These are phyloP conservation scores for Cladosporium colombiae DNA, from an alignment of 2,329 filamentous ascomycete species.

Conservation along the genomic window DNA sequence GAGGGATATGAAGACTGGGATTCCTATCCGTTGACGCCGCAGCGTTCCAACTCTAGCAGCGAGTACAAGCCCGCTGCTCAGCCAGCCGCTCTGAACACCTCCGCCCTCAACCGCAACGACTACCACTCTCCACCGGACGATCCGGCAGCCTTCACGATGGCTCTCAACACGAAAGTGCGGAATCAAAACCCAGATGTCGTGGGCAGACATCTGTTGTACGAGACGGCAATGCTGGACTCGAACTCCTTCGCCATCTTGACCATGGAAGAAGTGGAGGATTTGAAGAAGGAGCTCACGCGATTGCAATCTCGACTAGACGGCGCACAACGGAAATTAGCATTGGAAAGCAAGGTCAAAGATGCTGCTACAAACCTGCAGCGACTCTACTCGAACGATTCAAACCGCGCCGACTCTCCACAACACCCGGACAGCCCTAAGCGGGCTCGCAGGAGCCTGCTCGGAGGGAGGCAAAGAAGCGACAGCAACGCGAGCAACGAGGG, in stretches of 20 bases:
- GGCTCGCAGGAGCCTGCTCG: slow-evolving; percentile 52
- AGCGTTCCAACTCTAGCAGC: slow-evolving; percentile 18
- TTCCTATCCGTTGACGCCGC: slow-evolving; percentile 18
- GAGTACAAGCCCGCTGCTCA: slow-evolving; percentile 16
- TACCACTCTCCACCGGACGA: slow-evolving; percentile 29
- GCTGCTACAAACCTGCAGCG: slow-evolving; percentile 84
- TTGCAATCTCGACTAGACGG: slow-evolving; percentile 78
- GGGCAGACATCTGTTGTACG: slow-evolving; percentile 86
- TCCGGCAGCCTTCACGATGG: slow-evolving; percentile 31
- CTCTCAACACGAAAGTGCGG: slow-evolving; percentile 31
- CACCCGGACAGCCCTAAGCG: slow-evolving; percentile 50
- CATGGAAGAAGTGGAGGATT: slow-evolving; percentile 83
- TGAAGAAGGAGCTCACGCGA: slow-evolving; percentile 82
- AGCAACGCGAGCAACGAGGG: slow-evolving; percentile 49
- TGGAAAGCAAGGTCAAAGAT: slow-evolving; percentile 93
- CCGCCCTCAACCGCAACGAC: slow-evolving; percentile 27
- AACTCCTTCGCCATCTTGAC: slow-evolving; percentile 81
- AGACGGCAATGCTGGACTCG: slow-evolving; percentile 90
- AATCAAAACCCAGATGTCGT: slow-evolving; percentile 56
- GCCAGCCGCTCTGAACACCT: slow-evolving; percentile 19
- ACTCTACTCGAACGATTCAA: slow-evolving; percentile 67
- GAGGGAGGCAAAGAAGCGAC: slow-evolving; percentile 27
- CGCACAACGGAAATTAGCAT: slow-evolving; percentile 76
- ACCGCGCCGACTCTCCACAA: slow-evolving; percentile 45
- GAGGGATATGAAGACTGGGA: slow-evolving; percentile 18